A percentile compares a stretch with the other conserved stretches of the same genome.
phyloP scores from a whole-genome alignment of 1,284 basidiomycete species.

The Hemileia vastatrix region DNA sequence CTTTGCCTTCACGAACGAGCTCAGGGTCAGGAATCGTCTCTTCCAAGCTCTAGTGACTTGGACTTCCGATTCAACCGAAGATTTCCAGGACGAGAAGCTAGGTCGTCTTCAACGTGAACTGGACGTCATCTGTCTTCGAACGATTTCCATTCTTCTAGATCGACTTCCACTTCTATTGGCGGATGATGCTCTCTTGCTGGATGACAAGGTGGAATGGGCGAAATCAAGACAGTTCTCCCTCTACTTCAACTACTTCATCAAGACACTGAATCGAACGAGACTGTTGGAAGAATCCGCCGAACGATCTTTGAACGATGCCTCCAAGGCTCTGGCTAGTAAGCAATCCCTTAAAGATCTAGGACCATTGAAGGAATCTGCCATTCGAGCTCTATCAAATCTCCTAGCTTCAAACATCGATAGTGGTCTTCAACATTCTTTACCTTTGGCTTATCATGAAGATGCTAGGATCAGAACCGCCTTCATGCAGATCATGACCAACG shows the following conservation, averaged over 20 bases:
- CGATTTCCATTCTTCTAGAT: slow-evolving; percentile 64
- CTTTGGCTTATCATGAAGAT: slow-evolving; percentile 68
- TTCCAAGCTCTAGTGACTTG: slow-evolving; percentile 68
- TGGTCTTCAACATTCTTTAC: slow-evolving; percentile 76
- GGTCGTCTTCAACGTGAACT: slow-evolving; percentile 52
- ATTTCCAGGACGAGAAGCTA: slow-evolving; percentile 26
- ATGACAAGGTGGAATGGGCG: slow-evolving; percentile 40
- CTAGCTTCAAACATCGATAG: slow-evolving; percentile 76
- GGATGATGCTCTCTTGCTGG: slow-evolving; percentile 48
- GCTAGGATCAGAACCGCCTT: slow-evolving; percentile 67
- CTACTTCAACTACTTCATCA: slow-evolving; percentile 40
- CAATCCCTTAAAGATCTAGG: slow-evolving; percentile 25
- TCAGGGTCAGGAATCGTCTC: slow-evolving; percentile 36
- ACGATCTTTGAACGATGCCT: neutral
- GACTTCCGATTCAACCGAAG: no score
- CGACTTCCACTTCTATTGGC: slow-evolving; percentile 58
- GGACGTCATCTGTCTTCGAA: slow-evolving; percentile 60
- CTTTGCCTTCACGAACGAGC: slow-evolving; percentile 51
- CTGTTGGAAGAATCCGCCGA: slow-evolving; percentile 26
- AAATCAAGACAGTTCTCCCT: slow-evolving; percentile 37
- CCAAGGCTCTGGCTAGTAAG: neutral
- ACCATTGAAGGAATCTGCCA: slow-evolving; percentile 34
- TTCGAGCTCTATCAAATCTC: slow-evolving; percentile 64
- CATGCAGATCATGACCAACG: slow-evolving; percentile 74
- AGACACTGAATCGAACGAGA: slow-evolving; percentile 36